A percentile compares a stretch with the other conserved stretches of the same genome.
Evolutionary conservation across 805 yeast genomes (phyloP).

Genomic region (Nakazawaea ernobii): DNA sequence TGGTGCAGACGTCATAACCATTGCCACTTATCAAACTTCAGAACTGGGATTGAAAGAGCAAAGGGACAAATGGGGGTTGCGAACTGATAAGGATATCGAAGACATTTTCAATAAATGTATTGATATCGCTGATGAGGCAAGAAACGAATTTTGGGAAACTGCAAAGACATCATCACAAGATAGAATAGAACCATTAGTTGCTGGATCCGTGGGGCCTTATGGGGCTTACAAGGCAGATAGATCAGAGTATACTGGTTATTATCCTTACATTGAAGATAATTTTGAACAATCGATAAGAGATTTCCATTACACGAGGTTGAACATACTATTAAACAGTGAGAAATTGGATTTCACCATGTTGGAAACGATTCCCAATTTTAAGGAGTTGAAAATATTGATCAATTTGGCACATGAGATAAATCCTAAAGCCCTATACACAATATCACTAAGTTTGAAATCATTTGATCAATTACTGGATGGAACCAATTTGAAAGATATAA

Average conservation of each 20-base stretch:
- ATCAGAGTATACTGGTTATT: conserved; percentile 69
- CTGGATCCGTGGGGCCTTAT: conserved; percentile 73
- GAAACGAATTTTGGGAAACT: conserved; percentile 10
- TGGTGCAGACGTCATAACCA: conserved; percentile 51
- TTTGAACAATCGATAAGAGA: conserved; percentile 24
- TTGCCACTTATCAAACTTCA: conserved; percentile 60
- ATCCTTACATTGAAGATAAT: conserved; percentile 30
- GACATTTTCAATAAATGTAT: conserved; percentile 19
- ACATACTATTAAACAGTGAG: conserved; percentile 29
- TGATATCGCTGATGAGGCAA: conserved; percentile 21
- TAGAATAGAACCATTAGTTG: conserved; percentile 24
- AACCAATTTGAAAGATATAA: conserved; percentile 30
- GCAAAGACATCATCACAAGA: background rate
- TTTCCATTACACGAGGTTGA: conserved; percentile 47
- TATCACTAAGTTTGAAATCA: conserved; percentile 35
- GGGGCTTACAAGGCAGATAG: conserved; percentile 68
- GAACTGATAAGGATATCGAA: conserved; percentile 12
- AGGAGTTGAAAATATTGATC: conserved; percentile 49
- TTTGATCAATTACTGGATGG: conserved; percentile 43
- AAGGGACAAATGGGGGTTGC: conserved; percentile 9
- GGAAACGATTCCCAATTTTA: conserved; percentile 66
- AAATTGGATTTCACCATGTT: conserved; percentile 53
- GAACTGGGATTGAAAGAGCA: conserved; percentile 31
- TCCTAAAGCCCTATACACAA: conserved; percentile 14
- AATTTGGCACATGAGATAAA: conserved; percentile 29